These are phyloP conservation scores for Pleurotus tuoliensis DNA, from an alignment of 768 basidiomycete species.

Conservation along the genomic window DNA sequence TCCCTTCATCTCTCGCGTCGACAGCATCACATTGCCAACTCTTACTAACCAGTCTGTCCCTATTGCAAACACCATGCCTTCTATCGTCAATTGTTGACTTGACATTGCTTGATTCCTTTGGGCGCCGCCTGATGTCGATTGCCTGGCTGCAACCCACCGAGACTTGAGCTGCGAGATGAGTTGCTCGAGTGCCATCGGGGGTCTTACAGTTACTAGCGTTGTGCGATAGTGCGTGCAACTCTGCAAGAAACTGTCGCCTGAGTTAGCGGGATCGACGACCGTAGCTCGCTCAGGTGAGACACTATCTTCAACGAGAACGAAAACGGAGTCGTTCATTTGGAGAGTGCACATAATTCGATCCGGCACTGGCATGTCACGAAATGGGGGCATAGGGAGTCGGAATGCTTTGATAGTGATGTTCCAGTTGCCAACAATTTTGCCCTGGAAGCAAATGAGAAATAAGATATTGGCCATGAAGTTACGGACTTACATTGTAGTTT, in stretches of 20 bases:
- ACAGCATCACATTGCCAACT: slow-evolving; percentile 71
- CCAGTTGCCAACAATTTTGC: slow-evolving; percentile 61
- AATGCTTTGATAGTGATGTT: slow-evolving; percentile 67
- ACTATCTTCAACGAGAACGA: slow-evolving; percentile 76
- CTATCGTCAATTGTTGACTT: slow-evolving; percentile 66
- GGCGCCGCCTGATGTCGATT: slow-evolving; percentile 30
- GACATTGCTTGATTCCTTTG: slow-evolving; percentile 42
- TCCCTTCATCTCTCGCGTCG: slow-evolving; percentile 75
- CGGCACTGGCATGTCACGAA: slow-evolving; percentile 44
- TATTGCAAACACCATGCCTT: slow-evolving; percentile 71
- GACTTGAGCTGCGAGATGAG: slow-evolving; percentile 70
- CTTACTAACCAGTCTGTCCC: slow-evolving; percentile 82
- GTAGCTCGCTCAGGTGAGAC: slow-evolving; percentile 66
- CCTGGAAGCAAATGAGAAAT: slow-evolving; percentile 36
- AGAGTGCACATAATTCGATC: slow-evolving; percentile 75
- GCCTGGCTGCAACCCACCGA: slow-evolving; percentile 70
- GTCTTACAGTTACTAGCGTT: slow-evolving; percentile 72
- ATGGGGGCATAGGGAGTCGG: slow-evolving; percentile 64
- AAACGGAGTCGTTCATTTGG: slow-evolving; percentile 78
- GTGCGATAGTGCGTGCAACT: slow-evolving; percentile 66
- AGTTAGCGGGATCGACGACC: slow-evolving; percentile 41
- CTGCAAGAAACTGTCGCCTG: slow-evolving; percentile 39
- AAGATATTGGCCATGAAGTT: slow-evolving; percentile 8
- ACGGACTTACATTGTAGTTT: slow-evolving; percentile 59
- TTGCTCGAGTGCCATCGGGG: slow-evolving; percentile 73